Conservation (phyloP, 2,329 filamentous ascomycete genomes). For the Aspergillus bombycis region DNA sequence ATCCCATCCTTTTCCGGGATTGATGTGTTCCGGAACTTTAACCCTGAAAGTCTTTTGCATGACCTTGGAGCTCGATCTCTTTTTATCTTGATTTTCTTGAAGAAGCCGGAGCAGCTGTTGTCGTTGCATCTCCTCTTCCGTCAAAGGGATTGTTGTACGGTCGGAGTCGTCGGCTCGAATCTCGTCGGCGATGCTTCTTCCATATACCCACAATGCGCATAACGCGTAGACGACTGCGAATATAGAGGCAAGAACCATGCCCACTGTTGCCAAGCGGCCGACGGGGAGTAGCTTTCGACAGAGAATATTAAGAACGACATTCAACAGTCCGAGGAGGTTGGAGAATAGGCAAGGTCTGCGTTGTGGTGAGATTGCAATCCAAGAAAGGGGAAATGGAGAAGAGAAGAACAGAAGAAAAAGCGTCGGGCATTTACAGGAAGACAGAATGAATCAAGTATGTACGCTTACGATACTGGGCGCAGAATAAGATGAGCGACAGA, state of each 20-base stretch:
- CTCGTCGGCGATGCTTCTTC: conserved; percentile 16
- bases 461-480: conserved; percentile 27
- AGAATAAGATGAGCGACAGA: conserved; percentile 29
- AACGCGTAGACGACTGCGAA: conserved; percentile 34
- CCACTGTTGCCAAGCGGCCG: conserved; percentile 27
- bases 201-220: conserved; percentile 31
- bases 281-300: conserved; percentile 33
- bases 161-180: conserved; percentile 14
- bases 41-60: conserved; percentile 33
- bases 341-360: conserved; percentile 27
- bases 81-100: conserved; percentile 31
- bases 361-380: conserved; percentile 10
- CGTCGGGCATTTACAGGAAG: conserved; percentile 32
- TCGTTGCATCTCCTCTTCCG: conserved; percentile 45
- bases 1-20: conserved; percentile 26
- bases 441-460: conserved; percentile 33
- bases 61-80: conserved; percentile 19
- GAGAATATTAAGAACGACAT: conserved; percentile 38
- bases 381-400: neutral
- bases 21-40: conserved; percentile 27
- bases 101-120: conserved; percentile 42
- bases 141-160: conserved; percentile 26
- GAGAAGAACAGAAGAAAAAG: neutral
- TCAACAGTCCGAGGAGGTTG: conserved; percentile 37
- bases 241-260: conserved; percentile 31